phyloP scores from a whole-genome alignment of 192 early-diverging fungal species.

The Jimgerdemannia flammicorona region DNA sequence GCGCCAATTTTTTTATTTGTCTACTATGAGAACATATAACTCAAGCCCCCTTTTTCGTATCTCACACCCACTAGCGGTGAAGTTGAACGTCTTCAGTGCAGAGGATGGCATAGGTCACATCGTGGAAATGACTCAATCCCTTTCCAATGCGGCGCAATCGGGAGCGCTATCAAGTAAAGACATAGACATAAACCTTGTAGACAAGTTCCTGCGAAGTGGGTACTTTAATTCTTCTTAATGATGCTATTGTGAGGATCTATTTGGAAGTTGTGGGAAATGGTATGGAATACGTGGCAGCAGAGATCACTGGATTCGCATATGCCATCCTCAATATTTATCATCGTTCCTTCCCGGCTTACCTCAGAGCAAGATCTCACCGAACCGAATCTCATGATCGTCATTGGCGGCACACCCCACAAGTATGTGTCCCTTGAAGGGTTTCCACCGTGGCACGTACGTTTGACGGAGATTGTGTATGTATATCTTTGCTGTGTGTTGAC shows the following conservation, averaged over 20 bases:
- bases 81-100: background rate
- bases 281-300: too few relatives aligned
- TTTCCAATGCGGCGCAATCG: background rate
- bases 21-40: background rate
- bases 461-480: conserved; percentile 26
- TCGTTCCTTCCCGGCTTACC: background rate
- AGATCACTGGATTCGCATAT: background rate
- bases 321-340: background rate
- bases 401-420: conserved; percentile 28
- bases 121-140: background rate
- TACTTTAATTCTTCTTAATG: background rate
- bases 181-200: conserved; percentile 37
- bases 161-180: conserved; percentile 11
- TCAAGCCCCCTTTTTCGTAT: background rate
- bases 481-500: background rate
- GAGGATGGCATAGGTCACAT: background rate
- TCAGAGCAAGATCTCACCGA: conserved; percentile 12
- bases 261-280: too few relatives aligned
- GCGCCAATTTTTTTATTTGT: background rate
- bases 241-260: background rate
- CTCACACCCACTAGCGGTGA: background rate
- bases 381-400: conserved; percentile 27
- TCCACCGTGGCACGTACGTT: conserved; percentile 27
- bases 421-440: conserved; percentile 28
- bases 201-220: conserved; percentile 47